Evolutionary conservation across 805 yeast species (phyloP), one percentile per base, ranked within the genome.

Genomic region (Wickerhamiella shivajii): DNA sequence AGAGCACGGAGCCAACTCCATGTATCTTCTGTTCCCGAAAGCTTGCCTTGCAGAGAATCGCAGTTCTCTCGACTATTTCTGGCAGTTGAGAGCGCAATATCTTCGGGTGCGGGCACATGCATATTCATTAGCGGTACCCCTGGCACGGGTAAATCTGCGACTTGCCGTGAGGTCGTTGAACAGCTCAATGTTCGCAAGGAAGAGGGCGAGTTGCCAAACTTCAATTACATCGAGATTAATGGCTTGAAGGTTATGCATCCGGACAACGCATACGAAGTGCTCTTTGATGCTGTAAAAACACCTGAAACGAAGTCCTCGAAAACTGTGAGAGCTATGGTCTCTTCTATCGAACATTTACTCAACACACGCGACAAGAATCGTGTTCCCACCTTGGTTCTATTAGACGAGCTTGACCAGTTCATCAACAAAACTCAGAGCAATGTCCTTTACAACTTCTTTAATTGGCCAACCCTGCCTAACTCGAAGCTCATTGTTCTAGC

Each of bases 61-160:
- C 93, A 90, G 51, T 84, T 77, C 49, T 68, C 74, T 7, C 67
- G 73, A 36, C 59, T 90, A 4, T 80, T 74, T 51, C 50, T 69
- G 27, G 70, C 72, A 26, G 52, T 90, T 3, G 84, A 83, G 44
- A 64, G 71, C 28, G 78, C 93, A 0, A 69, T 87, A 21, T 64
- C 64, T 29, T 66, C 75, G 11, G 68, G 69, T 26, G 66, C 77
- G 1, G 96, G 97, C 0, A 68, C 85, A 6, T 81, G 94, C 43
- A 56, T 90, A 5, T 90, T 85, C 50, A 73, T 90, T 8, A 81
- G 94, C 54, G 99, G 99, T 3, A 83, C 95, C 0, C 98, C 99
- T 0, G 99, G 99, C 6, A 87, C 92, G 2, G 98, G 98, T 9
- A 90, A 90, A 51, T 87, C 98, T 0, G 90, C 93, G 3, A 87